Conservation (phyloP, 441 rosid genomes). For the Aleurites moluccanus region DNA sequence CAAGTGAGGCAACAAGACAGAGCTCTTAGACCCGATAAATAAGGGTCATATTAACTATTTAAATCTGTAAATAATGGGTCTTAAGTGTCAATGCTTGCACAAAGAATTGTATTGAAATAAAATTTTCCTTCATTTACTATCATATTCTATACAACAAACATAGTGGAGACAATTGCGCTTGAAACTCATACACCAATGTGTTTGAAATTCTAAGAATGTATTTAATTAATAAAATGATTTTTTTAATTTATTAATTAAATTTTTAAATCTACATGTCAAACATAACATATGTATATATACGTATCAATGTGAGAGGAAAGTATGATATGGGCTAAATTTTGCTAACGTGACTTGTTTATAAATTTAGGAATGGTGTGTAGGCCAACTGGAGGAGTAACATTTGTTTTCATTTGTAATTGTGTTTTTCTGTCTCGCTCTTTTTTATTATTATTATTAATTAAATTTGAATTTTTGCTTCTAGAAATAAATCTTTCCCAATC, state of each 20-base stretch:
- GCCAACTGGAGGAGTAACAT: background rate
- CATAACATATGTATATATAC: too few relatives aligned
- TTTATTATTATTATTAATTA: background rate
- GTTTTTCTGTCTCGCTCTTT: too few relatives aligned
- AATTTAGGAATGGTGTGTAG: background rate
- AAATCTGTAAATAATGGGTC: background rate
- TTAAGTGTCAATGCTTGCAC: background rate
- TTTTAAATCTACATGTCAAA: too few relatives aligned
- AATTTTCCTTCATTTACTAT: background rate
- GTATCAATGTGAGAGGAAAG: background rate
- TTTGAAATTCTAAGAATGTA: too few relatives aligned
- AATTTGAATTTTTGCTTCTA: constrained; percentile 10
- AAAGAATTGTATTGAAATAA: background rate
- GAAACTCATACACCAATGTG: background rate
- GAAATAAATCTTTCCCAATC: background rate
- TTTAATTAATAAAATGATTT: too few relatives aligned
- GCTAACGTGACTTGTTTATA: too few relatives aligned
- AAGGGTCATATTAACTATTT: background rate
- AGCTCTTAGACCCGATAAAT: background rate
- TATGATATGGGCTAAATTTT: background rate
- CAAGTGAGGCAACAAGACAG: background rate
- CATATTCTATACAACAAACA: background rate
- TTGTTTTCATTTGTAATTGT: background rate
- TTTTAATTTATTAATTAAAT: too few relatives aligned
- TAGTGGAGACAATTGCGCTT: background rate